Evolutionary conservation across 2,329 filamentous ascomycete genomes (phyloP).

Genomic region (Akanthomyces dipterigenus): DNA sequence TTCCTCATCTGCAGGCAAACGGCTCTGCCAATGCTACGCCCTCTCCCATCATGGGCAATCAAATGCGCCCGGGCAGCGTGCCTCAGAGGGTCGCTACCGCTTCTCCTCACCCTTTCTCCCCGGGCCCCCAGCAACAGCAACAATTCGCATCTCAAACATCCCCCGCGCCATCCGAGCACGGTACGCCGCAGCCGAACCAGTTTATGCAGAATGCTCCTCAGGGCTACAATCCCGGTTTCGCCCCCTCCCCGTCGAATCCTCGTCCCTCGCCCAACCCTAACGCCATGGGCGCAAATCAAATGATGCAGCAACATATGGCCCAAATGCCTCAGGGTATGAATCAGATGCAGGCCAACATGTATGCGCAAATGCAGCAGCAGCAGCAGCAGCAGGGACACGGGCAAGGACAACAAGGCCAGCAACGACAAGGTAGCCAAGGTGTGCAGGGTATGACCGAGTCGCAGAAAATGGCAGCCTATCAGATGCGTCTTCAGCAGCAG

Average conservation of each 20-base stretch:
- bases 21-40: conserved; percentile 80
- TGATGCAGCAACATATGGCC: conserved; percentile 48
- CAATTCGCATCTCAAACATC: conserved; percentile 68
- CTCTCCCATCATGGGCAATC: conserved; percentile 85
- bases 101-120: conserved; percentile 86
- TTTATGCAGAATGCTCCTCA: conserved; percentile 58
- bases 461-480: conserved; percentile 69
- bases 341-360: conserved; percentile 29
- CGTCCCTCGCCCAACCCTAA: conserved; percentile 50
- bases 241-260: conserved; percentile 48
- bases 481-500: conserved; percentile 77
- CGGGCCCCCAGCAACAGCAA: conserved; percentile 55
- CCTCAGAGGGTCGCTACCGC: conserved; percentile 82
- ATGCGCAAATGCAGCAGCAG: conserved; percentile 39
- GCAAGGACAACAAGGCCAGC: conserved; percentile 39
- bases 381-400: conserved; percentile 60
- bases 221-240: conserved; percentile 53
- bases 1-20: conserved; percentile 76
- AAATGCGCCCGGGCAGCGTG: conserved; percentile 62
- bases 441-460: conserved; percentile 46
- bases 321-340: conserved; percentile 33
- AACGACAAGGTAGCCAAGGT: conserved; percentile 23
- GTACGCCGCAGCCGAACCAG: conserved; percentile 67
- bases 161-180: conserved; percentile 68
- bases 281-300: conserved; percentile 43